Base-by-base conservation (phyloP, 768 basidiomycete species). In the Termitomyces sp. region DNA sequence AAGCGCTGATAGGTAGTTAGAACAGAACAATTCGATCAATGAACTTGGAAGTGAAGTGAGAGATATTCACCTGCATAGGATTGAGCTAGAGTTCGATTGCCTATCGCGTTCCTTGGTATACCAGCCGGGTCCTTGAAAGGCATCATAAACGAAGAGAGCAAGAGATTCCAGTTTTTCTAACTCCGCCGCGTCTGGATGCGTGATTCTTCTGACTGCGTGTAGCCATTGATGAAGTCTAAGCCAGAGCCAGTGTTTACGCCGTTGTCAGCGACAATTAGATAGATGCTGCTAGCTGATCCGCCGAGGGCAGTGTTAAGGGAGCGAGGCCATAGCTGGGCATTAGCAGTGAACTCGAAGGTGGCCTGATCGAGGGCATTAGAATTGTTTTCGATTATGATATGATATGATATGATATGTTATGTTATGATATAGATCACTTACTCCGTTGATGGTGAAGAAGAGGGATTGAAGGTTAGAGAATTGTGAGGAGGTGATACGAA, bases 381-480 rank as follows among this genome's bases (percentile, higher is more conserved):
- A 13, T 40, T 28, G 12, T 41, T 40, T 33, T 41, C 41, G 1
- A 20, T 26, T 30, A 5, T 20, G 5, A 32, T 47, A 41, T 36
- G 40, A 28, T 12, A 47, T 52, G n/a, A n/a, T 30, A 5, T 20
- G 5, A 32, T 47, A 41, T 36, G 40, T 26, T 30, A 5, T 20
- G 5, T 26, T 47, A 41, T 36, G 40, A 28, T 12, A 47, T 52
- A 40, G 16, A 52, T 32, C 2, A 72, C 78, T 62, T 65, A 82
- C 83, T 43, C 77, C 76, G 47, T 75, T 76, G 60, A 83, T 75
- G 57, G 71, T 75, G 72, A 89, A 88, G 73, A 79, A 73, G 62
- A 89, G 70, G 66, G 77, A 80, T 70, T 86, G 60, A 51, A 90
- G 74, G 55, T 68, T 75, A 4, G 63, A 53, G 63, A 80, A 88